Percentiles rank a stretch among this genome's conserved stretches.
phyloP scores from a whole-genome alignment of 306 rosid genomes.

The Citrullus colocynthis region DNA sequence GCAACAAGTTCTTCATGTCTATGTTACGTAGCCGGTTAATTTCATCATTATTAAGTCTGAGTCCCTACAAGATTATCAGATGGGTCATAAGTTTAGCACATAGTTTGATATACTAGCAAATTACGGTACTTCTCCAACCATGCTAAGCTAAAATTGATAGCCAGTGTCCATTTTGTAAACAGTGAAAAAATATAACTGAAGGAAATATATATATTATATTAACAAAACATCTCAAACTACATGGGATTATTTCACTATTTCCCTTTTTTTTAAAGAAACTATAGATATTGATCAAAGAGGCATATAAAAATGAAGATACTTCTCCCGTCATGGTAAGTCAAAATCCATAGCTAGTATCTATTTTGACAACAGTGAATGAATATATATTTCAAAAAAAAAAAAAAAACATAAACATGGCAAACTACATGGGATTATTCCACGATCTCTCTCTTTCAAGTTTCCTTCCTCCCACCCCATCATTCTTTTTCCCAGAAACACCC shows the following conservation, averaged over 20 bases:
- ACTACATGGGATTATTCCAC: too few species aligned
- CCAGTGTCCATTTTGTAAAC: background rate
- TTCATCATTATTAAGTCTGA: constrained; percentile 68
- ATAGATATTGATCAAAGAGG: background rate
- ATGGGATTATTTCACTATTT: background rate
- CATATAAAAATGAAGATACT: background rate
- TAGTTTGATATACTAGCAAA: background rate
- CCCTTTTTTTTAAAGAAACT: background rate
- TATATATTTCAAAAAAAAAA: too few species aligned
- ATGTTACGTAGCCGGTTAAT: constrained; percentile 46
- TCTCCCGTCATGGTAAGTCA: too few species aligned
- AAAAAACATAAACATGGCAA: too few species aligned
- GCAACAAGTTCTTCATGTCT: constrained; percentile 50
- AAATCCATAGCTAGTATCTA: too few species aligned
- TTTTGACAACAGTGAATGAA: too few species aligned
- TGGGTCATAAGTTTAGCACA: background rate
- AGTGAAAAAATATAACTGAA: background rate
- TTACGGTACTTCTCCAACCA: background rate
- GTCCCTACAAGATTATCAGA: constrained; percentile 34
- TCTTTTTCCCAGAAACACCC: too few species aligned
- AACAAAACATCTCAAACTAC: background rate
- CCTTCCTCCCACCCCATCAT: too few species aligned
- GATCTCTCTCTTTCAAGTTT: too few species aligned
- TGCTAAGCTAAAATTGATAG: background rate
- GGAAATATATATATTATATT: background rate